A percentile compares a stretch with the other conserved stretches of the same genome.
These are phyloP conservation scores for Posidonia oceanica DNA, from an alignment of 116 monocot genomes.

Conservation along the genomic window DNA sequence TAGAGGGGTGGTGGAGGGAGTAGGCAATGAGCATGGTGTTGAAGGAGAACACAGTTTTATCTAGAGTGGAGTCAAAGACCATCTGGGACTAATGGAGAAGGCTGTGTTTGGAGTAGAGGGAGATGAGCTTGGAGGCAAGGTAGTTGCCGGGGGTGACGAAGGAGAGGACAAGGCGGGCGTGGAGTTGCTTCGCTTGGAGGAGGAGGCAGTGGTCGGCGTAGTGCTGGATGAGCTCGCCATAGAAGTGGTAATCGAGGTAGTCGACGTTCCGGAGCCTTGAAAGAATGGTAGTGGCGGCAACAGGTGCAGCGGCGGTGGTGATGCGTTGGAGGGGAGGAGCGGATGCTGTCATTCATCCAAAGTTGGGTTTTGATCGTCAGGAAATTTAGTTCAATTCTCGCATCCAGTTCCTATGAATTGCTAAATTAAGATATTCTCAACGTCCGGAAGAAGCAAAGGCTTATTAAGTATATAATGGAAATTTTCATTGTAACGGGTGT, in stretches of 20 bases:
- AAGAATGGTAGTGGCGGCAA: not conserved
- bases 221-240: constrained; percentile 47
- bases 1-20: constrained; percentile 18
- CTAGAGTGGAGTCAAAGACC: constrained; percentile 43
- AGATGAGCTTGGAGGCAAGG: constrained; percentile 62
- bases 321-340: too few relatives aligned
- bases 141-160: constrained; percentile 41
- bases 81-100: constrained; percentile 35
- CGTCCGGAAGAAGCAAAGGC: too few relatives aligned
- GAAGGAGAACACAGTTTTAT: constrained; percentile 41
- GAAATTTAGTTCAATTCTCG: too few relatives aligned
- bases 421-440: too few relatives aligned
- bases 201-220: constrained; percentile 30
- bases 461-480: too few relatives aligned
- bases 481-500: too few relatives aligned
- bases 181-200: constrained; percentile 28
- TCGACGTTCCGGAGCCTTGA: not conserved
- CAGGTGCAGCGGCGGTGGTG: too few relatives aligned
- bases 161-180: constrained; percentile 42
- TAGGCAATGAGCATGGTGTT: constrained; percentile 66
- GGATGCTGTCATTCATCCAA: too few relatives aligned
- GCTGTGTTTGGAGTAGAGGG: constrained; percentile 44
- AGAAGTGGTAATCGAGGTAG: constrained; percentile 19
- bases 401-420: not conserved
- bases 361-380: too few relatives aligned